A percentile compares a stretch with the other conserved stretches of the same genome.
These are phyloP conservation scores for Thermomucor indicae-seudaticae DNA, from an alignment of 371 early-diverging fungal species.

Conservation along the genomic window DNA sequence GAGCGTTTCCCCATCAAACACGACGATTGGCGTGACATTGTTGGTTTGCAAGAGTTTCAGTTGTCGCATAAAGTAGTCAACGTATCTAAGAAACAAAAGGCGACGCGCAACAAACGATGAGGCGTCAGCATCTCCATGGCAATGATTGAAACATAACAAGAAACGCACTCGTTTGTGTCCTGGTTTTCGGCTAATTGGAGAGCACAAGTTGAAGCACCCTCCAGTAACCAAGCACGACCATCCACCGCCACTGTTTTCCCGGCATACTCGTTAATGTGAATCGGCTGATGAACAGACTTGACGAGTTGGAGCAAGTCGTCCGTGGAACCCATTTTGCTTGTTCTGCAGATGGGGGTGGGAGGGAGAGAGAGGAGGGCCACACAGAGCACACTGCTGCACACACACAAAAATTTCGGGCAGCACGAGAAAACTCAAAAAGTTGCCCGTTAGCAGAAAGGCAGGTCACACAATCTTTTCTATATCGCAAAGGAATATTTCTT, in stretches of 20 bases:
- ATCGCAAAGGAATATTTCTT: too few species aligned
- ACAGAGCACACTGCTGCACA: too few species aligned
- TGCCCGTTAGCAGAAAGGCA: too few species aligned
- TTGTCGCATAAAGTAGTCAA: constrained; percentile 68
- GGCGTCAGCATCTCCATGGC: not conserved
- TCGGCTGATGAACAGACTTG: constrained; percentile 58
- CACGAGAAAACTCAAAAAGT: too few species aligned
- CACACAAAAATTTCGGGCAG: too few species aligned
- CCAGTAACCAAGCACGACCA: constrained; percentile 91
- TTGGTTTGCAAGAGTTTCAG: constrained; percentile 65
- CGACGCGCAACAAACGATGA: not conserved
- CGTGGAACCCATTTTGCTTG: constrained; percentile 76
- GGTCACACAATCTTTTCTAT: too few species aligned
- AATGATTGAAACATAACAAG: not conserved
- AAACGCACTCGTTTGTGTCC: constrained; percentile 5
- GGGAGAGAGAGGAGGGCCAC: too few species aligned
- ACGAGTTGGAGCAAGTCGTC: constrained; percentile 83
- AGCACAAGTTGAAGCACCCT: constrained; percentile 78
- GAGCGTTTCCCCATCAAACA: constrained; percentile 95
- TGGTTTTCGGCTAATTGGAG: constrained; percentile 62
- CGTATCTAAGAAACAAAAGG: constrained; percentile 50
- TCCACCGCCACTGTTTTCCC: constrained; percentile 86
- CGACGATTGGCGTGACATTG: constrained; percentile 81
- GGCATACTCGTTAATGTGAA: constrained; percentile 63
- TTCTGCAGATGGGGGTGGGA: too few species aligned